Conservation (phyloP, 257 asterid species). For the Plectranthus barbatus region DNA sequence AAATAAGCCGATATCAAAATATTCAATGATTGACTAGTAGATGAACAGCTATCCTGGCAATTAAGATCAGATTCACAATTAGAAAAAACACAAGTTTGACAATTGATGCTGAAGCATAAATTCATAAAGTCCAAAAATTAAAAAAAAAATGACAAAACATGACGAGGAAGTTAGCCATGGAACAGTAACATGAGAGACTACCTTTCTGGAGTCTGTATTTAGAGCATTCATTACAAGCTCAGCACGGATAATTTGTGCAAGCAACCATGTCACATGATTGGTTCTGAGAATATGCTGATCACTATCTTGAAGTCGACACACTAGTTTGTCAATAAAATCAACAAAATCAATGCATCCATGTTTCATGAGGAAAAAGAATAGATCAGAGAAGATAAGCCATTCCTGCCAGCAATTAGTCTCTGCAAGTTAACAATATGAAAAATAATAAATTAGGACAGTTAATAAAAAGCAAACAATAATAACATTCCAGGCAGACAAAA, state of each 20-base stretch:
- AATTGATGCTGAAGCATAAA: neutral
- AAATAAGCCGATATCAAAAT: slow-evolving; percentile 10
- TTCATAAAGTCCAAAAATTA: slow-evolving; percentile 8
- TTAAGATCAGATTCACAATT: slow-evolving; percentile 3
- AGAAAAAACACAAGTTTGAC: neutral
- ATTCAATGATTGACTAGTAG: neutral
- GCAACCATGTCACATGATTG: slow-evolving; percentile 95
- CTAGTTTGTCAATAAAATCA: slow-evolving; percentile 92
- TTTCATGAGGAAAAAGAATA: slow-evolving; percentile 88
- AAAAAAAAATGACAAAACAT: slow-evolving; percentile 2
- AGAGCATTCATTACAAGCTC: slow-evolving; percentile 91
- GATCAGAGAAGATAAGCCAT: slow-evolving; percentile 94
- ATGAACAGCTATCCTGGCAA: slow-evolving; percentile 4
- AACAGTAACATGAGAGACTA: slow-evolving; percentile 21
- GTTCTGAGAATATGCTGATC: slow-evolving; percentile 86
- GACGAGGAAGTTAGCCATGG: slow-evolving; percentile 6
- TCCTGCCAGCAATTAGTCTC: slow-evolving; percentile 97
- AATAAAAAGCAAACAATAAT: neutral
- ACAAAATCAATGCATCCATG: slow-evolving; percentile 96
- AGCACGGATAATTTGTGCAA: slow-evolving; percentile 92
- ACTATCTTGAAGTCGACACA: slow-evolving; percentile 78
- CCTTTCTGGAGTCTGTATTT: slow-evolving; percentile 84
- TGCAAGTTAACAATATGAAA: slow-evolving; percentile 32
- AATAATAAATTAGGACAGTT: slow-evolving; percentile 2
- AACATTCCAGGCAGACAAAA: slow-evolving; percentile 1